These are phyloP conservation scores for Ganoderma leucocontextum DNA, from an alignment of 1,284 basidiomycete genomes.

Conservation along the genomic window DNA sequence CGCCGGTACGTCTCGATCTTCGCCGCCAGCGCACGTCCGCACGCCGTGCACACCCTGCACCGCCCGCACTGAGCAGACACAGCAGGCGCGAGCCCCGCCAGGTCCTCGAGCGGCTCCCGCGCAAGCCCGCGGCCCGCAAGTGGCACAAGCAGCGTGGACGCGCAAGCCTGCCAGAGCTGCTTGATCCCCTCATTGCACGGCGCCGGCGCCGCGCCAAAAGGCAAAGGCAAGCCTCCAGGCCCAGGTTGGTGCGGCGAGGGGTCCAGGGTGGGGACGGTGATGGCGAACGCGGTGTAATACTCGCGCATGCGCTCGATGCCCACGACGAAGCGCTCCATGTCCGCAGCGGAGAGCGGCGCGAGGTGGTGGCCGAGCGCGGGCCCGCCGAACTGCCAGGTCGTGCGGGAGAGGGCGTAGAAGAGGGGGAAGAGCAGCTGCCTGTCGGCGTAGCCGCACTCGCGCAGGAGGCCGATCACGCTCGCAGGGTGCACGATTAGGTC, in stretches of 20 bases:
- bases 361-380: conserved; percentile 36
- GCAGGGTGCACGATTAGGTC: conserved; percentile 40
- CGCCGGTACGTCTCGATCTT: conserved; percentile 20
- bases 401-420: conserved; percentile 41
- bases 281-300: conserved; percentile 18
- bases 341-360: conserved; percentile 36
- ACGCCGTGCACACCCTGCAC: conserved; percentile 20
- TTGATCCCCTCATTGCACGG: conserved; percentile 15
- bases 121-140: background rate
- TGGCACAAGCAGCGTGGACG: conserved; percentile 8
- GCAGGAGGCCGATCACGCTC: conserved; percentile 39
- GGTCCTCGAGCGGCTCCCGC: conserved; percentile 28
- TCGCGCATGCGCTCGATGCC: conserved; percentile 38
- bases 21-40: conserved; percentile 10
- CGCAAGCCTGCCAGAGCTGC: conserved; percentile 16
- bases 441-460: conserved; percentile 34
- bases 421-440: conserved; percentile 35
- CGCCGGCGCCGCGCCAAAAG: conserved; percentile 8
- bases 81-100: conserved; percentile 11
- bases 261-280: conserved; percentile 11
- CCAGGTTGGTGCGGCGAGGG: background rate
- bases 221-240: background rate
- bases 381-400: conserved; percentile 37
- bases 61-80: conserved; percentile 10
- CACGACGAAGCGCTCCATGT: conserved; percentile 39